These are phyloP conservation scores for Backusella morwellensis DNA, from an alignment of 192 early-diverging fungal species.

Conservation along the genomic window DNA sequence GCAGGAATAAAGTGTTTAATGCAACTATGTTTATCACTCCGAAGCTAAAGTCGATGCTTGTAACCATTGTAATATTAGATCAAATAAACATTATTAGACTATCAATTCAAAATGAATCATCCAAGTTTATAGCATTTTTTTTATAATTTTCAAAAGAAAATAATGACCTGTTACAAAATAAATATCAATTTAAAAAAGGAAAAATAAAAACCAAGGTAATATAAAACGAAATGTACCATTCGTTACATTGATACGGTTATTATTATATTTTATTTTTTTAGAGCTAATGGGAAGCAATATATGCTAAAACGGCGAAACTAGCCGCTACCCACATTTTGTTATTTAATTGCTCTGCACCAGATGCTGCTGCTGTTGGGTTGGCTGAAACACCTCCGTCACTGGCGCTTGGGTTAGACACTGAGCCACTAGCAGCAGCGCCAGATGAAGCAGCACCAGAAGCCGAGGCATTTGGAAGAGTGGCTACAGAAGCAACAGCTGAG, in stretches of 20 bases:
- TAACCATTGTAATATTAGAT: conserved; percentile 8
- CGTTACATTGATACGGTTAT: not conserved
- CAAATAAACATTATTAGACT: not conserved
- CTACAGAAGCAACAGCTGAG: conserved; percentile 6
- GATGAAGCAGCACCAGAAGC: conserved; percentile 8
- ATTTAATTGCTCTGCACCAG: not conserved
- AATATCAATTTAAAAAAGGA: not conserved
- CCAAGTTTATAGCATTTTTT: not conserved
- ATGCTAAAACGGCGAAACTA: not conserved
- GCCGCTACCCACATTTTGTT: not conserved
- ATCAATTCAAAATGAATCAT: not conserved
- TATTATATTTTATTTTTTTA: conserved; percentile 4
- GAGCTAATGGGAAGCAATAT: not conserved
- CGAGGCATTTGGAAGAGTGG: not conserved
- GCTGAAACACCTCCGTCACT: not conserved
- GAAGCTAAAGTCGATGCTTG: not conserved
- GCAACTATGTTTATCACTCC: not conserved
- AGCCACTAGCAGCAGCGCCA: not conserved
- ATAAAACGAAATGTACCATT: not conserved
- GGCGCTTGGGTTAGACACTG: not conserved
- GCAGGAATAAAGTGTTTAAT: not conserved
- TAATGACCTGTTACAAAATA: not conserved
- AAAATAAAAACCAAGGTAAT: not conserved
- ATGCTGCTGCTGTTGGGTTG: not conserved
- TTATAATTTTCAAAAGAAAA: not conserved